A percentile compares a stretch with the other conserved stretches of the same genome.
Evolutionary conservation across 192 early-diverging fungal genomes (phyloP).

Genomic region (Funneliformis geosporum): DNA sequence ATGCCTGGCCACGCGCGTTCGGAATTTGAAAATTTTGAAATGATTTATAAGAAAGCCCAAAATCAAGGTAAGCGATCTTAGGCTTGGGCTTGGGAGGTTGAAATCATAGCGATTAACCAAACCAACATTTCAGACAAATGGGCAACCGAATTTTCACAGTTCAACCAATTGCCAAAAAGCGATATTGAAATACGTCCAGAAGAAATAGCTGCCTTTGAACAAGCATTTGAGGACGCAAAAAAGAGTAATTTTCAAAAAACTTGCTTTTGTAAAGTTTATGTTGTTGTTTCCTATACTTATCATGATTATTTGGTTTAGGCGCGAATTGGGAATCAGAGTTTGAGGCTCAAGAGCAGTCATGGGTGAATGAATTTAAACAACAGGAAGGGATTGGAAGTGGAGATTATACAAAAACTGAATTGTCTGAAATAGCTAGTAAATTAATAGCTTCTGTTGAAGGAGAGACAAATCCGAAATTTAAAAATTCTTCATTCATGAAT

Average conservation of each 20-base stretch:
- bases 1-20: conserved; percentile 30
- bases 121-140: conserved; percentile 33
- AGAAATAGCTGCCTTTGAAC: conserved; percentile 69
- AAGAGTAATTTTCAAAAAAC: conserved; percentile 40
- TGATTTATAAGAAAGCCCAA: conserved; percentile 36
- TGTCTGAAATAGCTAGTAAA: conserved; percentile 80
- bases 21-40: conserved; percentile 52
- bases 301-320: neutral
- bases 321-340: conserved; percentile 64
- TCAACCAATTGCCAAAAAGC: conserved; percentile 9
- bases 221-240: conserved; percentile 64
- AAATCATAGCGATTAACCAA: neutral
- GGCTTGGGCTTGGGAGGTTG: too few species aligned
- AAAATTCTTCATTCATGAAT: conserved; percentile 85
- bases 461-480: conserved; percentile 91
- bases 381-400: conserved; percentile 44
- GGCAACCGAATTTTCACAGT: conserved; percentile 54
- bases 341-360: conserved; percentile 47
- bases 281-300: neutral
- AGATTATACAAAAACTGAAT: conserved; percentile 60
- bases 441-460: conserved; percentile 74
- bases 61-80: neutral
- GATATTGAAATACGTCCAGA: conserved; percentile 37
- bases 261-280: neutral
- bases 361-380: conserved; percentile 57